These are phyloP conservation scores for Solanum hybrid DNA, from an alignment of 305 asterid species.

Conservation along the genomic window DNA sequence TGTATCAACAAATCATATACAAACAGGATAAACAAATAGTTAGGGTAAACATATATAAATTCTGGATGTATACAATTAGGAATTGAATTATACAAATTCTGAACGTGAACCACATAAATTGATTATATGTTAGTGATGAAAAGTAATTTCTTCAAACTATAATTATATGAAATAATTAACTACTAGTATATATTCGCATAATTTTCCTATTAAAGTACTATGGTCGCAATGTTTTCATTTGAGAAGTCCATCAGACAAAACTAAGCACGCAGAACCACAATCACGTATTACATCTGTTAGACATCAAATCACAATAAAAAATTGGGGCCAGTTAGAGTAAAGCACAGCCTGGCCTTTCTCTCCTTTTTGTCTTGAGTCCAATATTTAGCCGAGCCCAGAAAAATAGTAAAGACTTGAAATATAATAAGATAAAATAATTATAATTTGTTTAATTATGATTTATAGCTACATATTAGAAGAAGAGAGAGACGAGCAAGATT, in stretches of 20 bases:
- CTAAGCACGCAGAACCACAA: not conserved
- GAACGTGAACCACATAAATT: fast-evolving
- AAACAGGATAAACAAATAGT: no score
- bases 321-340: not conserved
- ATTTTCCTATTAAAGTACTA: not conserved
- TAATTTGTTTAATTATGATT: no score
- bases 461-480: not conserved
- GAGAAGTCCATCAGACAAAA: not conserved
- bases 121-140: not conserved
- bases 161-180: no score
- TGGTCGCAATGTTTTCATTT: not conserved
- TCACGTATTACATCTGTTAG: not conserved
- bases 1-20: not conserved
- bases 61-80: fast-evolving
- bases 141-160: no score
- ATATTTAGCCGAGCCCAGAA: not conserved
- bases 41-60: no score
- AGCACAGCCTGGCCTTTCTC: not conserved
- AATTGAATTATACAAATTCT: not conserved
- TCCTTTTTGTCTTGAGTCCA: not conserved
- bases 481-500: not conserved
- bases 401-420: not conserved
- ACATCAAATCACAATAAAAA: not conserved
- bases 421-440: no score
- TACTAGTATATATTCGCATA: no score